phyloP scores from a whole-genome alignment of 306 rosid species.

The Cercis canadensis region DNA sequence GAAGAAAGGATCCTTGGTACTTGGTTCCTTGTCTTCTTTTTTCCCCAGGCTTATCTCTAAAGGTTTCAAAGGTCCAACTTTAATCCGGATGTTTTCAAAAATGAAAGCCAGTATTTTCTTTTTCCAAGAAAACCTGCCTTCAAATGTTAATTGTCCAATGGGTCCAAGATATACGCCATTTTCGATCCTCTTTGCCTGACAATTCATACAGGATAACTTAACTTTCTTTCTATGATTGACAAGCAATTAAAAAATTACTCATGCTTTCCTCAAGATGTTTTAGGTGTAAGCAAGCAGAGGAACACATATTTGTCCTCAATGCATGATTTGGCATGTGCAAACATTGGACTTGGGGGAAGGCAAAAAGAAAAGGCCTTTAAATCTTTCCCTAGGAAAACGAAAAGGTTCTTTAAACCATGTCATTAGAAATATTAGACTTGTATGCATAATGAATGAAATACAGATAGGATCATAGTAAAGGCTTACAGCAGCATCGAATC shows the following conservation, averaged over 20 bases:
- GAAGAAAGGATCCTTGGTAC: constrained; percentile 81
- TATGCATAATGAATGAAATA: constrained; percentile 27
- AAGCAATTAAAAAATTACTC: constrained; percentile 22
- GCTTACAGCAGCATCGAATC: constrained; percentile 94
- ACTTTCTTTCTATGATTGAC: constrained; percentile 29
- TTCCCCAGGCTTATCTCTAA: constrained; percentile 78
- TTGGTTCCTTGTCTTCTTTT: constrained; percentile 76
- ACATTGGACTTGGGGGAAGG: constrained; percentile 1
- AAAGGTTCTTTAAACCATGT: constrained; percentile 5
- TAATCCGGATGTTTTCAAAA: constrained; percentile 70
- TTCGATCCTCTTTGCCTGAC: constrained; percentile 88
- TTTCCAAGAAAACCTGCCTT: constrained; percentile 86
- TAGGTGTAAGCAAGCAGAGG: too few species aligned
- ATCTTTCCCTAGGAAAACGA: constrained; percentile 5
- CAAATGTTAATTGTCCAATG: constrained; percentile 85
- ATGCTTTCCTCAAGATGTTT: too few species aligned
- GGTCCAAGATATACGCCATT: constrained; percentile 92
- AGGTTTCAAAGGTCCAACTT: constrained; percentile 80
- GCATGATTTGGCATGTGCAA: constrained; percentile 26
- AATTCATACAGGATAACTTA: constrained; percentile 41
- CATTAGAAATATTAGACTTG: constrained; percentile 11
- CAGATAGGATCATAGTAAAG: constrained; percentile 27
- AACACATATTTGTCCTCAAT: too few species aligned
- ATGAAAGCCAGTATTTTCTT: constrained; percentile 75
- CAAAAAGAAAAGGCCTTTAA: constrained; percentile 26